A percentile compares a stretch with the other conserved stretches of the same genome.
phyloP scores from a whole-genome alignment of 257 asterid genomes.

The Osmanthus fragrans region DNA sequence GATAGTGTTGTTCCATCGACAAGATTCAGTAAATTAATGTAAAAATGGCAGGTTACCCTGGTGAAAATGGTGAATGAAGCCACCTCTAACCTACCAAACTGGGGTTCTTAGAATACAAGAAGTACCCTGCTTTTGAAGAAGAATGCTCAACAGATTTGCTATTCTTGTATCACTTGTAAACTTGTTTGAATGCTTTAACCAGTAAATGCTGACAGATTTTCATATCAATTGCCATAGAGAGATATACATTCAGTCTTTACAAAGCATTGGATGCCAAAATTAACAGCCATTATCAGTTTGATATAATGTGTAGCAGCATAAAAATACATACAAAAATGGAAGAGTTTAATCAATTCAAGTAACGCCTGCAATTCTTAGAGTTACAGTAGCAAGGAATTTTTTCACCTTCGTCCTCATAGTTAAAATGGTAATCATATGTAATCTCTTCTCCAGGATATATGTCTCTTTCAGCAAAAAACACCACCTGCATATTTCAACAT shows the following conservation, averaged over 20 bases:
- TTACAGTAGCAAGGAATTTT: constrained; percentile 60
- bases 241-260: background rate
- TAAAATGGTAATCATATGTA: constrained; percentile 68
- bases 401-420: constrained; percentile 66
- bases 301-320: background rate
- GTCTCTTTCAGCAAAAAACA: constrained; percentile 63
- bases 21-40: no score
- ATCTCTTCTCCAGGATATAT: constrained; percentile 78
- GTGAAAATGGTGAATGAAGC: no score
- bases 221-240: background rate
- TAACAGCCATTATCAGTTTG: background rate
- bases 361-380: constrained; percentile 57
- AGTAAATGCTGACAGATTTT: background rate
- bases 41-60: no score
- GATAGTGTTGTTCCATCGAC: no score
- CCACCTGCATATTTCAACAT: constrained; percentile 37
- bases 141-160: background rate
- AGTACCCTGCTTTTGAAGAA: background rate
- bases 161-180: no score
- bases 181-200: background rate
- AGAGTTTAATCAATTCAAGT: constrained; percentile 36
- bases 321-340: background rate
- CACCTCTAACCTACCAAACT: no score
- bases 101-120: no score
- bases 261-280: background rate